Evolutionary conservation across 2,329 filamentous ascomycete species (phyloP), one percentile per base, ranked within the genome.

Genomic region (Aspergillus niger): DNA sequence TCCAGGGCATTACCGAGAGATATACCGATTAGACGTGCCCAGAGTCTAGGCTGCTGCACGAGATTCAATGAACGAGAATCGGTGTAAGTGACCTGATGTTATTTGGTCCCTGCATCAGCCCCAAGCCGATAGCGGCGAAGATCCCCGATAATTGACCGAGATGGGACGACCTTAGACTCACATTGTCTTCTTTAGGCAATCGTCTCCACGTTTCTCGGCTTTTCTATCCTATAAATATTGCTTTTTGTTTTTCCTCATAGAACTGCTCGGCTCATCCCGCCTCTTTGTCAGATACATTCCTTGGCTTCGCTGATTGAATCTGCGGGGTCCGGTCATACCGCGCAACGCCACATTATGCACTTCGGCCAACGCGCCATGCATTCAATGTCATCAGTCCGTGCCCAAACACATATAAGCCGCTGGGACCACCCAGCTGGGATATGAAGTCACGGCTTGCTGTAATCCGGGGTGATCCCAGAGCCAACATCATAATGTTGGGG

Each of bases 401-500:
- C 28, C 55, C 30, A 44, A 13, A 32, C 36, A 13, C 41, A 58
- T 58, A 58, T 61, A 63, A 63, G 20, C 32, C 54, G 54, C 26
- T 32, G 56, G 54, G 55, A 59, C 44, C 32, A 5, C 49, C 30
- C 28, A 11, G 43, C 28, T 22, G 22, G n/a, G 8, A 26, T 17
- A 26, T 41, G 20, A 32, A 30, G 24, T 15, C 38, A 38, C 49
- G 48, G n/a, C 22, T 47, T 24, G n/a, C 22, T 51, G 13, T 26
- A 24, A 17, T 50, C 52, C 50, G 11, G 54, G 32, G 49, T 30
- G 13, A 20, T 24, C 30, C 30, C 17, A 11, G 24, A 28, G 43
- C 24, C 39, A 15, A 53, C 47, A 38, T 39, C 60, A 69, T 55
- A 30, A 75, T 74, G 72, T 59, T 68, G 65, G 54, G 67, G 38